Conservation (phyloP, 2,329 filamentous ascomycete species). For the Colletotrichum karsti region DNA sequence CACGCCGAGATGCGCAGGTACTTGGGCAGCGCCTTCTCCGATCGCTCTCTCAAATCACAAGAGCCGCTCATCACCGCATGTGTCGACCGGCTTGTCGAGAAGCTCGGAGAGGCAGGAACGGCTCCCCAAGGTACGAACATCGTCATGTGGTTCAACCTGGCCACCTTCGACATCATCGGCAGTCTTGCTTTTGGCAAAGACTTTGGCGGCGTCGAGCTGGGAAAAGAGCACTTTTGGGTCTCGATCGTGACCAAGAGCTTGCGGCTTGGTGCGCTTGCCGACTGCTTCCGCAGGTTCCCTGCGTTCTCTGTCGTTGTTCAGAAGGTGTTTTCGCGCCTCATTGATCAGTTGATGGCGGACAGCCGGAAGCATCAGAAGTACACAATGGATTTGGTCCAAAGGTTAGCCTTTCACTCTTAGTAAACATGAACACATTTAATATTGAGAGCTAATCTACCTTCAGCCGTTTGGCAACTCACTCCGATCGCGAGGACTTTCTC, state of each 20-base stretch:
- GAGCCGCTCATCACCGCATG: conserved; percentile 36
- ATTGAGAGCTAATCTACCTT: too few relatives aligned
- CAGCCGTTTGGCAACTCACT: neutral
- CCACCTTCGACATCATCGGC: conserved; percentile 40
- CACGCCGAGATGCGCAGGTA: conserved; percentile 38
- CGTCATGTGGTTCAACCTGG: conserved; percentile 36
- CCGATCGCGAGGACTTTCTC: conserved; percentile 6
- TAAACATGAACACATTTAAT: too few relatives aligned
- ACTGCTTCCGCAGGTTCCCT: conserved; percentile 5
- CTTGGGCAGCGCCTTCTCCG: conserved; percentile 40
- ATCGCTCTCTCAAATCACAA: conserved; percentile 38
- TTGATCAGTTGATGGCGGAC: neutral
- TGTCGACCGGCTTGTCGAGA: conserved; percentile 24
- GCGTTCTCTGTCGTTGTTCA: neutral
- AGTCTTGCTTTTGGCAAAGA: conserved; percentile 38
- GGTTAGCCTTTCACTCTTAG: too few relatives aligned
- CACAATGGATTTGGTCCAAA: conserved; percentile 6
- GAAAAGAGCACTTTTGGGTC: neutral
- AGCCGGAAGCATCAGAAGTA: neutral
- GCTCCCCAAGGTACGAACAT: conserved; percentile 33
- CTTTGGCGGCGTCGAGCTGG: conserved; percentile 33
- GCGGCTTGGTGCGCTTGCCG: neutral
- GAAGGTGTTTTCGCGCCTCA: neutral
- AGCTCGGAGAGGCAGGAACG: conserved; percentile 11
- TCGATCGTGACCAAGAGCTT: conserved; percentile 3